Evolutionary conservation across 768 basidiomycete genomes (phyloP).

Genomic region (Leccinum longicurvipes): DNA sequence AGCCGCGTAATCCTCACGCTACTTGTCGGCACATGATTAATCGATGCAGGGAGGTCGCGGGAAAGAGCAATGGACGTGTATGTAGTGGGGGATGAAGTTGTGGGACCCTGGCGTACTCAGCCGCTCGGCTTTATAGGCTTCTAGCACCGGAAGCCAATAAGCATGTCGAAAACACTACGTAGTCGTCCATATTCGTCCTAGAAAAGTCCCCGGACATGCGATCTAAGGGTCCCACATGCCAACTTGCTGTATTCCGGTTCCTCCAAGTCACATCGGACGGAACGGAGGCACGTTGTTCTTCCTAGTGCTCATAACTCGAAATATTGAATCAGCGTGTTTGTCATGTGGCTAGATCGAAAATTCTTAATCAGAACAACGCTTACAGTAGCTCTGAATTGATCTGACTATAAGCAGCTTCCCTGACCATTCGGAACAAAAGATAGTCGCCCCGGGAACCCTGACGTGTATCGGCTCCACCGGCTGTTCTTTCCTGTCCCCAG

Average conservation of each 20-base stretch:
- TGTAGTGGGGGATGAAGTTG: constrained; percentile 14
- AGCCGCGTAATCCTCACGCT: constrained; percentile 57
- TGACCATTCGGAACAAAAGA: constrained; percentile 26
- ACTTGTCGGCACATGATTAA: constrained; percentile 67
- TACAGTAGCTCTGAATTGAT: constrained; percentile 12
- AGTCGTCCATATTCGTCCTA: constrained; percentile 27
- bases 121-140: constrained; percentile 30
- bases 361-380: constrained; percentile 28
- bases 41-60: background rate
- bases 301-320: constrained; percentile 12
- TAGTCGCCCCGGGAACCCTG: constrained; percentile 21
- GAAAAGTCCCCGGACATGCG: constrained; percentile 18
- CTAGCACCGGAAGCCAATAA: constrained; percentile 21
- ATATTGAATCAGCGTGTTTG: constrained; percentile 22
- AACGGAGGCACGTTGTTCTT: constrained; percentile 20
- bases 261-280: constrained; percentile 14
- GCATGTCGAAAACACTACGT: constrained; percentile 28
- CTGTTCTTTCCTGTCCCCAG: constrained; percentile 6
- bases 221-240: constrained; percentile 27
- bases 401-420: constrained; percentile 24
- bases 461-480: constrained; percentile 22
- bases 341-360: constrained; percentile 29
- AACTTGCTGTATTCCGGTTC: constrained; percentile 26
- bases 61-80: background rate
- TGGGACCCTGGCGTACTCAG: constrained; percentile 2